Conservation (phyloP, 805 yeast genomes). For the Cyberlindnera mrakii region DNA sequence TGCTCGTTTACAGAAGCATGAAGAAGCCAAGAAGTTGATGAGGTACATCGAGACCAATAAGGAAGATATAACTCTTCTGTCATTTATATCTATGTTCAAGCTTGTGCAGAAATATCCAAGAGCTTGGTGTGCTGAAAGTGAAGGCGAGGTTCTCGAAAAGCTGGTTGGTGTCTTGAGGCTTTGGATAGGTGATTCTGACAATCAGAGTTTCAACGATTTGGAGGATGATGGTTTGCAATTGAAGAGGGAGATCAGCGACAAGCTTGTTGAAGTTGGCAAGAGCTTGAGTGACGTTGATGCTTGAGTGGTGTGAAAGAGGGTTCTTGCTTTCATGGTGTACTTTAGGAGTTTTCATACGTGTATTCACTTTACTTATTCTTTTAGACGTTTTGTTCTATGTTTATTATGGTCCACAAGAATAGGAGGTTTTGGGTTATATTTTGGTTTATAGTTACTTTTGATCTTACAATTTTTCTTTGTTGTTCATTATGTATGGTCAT, state of each 20-base stretch:
- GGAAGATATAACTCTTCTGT: slow-evolving; percentile 19
- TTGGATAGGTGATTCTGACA: slow-evolving; percentile 25
- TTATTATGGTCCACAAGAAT: too few relatives aligned
- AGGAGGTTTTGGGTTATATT: too few relatives aligned
- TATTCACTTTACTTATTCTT: too few relatives aligned
- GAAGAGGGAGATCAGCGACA: slow-evolving; percentile 26
- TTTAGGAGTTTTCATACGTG: not conserved
- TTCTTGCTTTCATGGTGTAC: not conserved
- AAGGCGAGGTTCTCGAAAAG: slow-evolving; percentile 14
- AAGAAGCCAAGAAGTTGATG: slow-evolving; percentile 13
- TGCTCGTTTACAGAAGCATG: slow-evolving; percentile 11
- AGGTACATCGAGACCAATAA: slow-evolving; percentile 15
- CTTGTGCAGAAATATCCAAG: slow-evolving; percentile 22
- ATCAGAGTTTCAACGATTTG: slow-evolving; percentile 19
- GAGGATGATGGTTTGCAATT: slow-evolving; percentile 19
- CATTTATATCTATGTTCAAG: slow-evolving; percentile 23
- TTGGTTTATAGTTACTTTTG: too few relatives aligned
- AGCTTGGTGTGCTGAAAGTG: slow-evolving; percentile 16
- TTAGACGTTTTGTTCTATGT: too few relatives aligned
- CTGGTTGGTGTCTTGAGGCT: slow-evolving; percentile 21
- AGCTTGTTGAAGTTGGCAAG: slow-evolving; percentile 23
- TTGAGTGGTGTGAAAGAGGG: not conserved
- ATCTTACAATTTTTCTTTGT: too few relatives aligned
- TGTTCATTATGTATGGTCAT: too few relatives aligned
- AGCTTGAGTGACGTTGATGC: slow-evolving; percentile 15